A percentile compares a stretch with the other conserved stretches of the same genome.
Evolutionary conservation across 2,329 filamentous ascomycete genomes (phyloP).

Genomic region (Aspergillus sp.): DNA sequence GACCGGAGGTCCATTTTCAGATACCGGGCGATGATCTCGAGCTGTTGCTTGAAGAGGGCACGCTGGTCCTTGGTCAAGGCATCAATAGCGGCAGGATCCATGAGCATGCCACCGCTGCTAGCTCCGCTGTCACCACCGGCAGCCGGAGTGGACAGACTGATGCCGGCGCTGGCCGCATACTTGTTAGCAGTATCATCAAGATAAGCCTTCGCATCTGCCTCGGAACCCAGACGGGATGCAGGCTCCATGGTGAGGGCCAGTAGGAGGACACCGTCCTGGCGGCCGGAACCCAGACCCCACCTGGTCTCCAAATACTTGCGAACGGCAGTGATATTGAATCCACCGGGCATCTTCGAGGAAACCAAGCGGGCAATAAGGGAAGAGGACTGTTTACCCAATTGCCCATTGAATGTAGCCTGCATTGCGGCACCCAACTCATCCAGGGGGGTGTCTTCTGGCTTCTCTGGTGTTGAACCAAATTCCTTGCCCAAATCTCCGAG

Average conservation of each 20-base stretch:
- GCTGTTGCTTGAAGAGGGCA: slow-evolving; percentile 94
- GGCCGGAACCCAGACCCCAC: slow-evolving; percentile 79
- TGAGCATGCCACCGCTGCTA: slow-evolving; percentile 86
- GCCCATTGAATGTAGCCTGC: slow-evolving; percentile 98
- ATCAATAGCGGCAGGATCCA: slow-evolving; percentile 96
- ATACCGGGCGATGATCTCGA: slow-evolving; percentile 90
- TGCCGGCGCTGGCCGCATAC: slow-evolving; percentile 75
- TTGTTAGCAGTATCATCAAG: slow-evolving; percentile 83
- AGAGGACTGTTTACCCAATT: slow-evolving; percentile 92
- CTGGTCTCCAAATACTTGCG: slow-evolving; percentile 91
- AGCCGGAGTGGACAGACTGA: slow-evolving; percentile 68
- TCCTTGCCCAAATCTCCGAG: slow-evolving; percentile 96
- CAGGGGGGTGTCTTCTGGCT: slow-evolving; percentile 93
- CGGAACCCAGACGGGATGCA: slow-evolving; percentile 75
- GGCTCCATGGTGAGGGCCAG: slow-evolving; percentile 92
- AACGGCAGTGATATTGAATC: slow-evolving; percentile 95
- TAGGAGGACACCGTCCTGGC: slow-evolving; percentile 85
- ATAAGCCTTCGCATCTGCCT: slow-evolving; percentile 86
- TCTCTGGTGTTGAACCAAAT: slow-evolving; percentile 95
- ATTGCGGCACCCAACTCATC: slow-evolving; percentile 93
- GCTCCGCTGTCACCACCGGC: slow-evolving; percentile 66
- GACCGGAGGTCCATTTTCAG: slow-evolving; percentile 93
- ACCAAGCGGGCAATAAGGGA: slow-evolving; percentile 90
- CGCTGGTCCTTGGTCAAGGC: slow-evolving; percentile 95
- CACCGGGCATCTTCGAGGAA: slow-evolving; percentile 98